Base-by-base conservation (phyloP, 2,329 filamentous ascomycete genomes). In the Fusarium sp. region DNA sequence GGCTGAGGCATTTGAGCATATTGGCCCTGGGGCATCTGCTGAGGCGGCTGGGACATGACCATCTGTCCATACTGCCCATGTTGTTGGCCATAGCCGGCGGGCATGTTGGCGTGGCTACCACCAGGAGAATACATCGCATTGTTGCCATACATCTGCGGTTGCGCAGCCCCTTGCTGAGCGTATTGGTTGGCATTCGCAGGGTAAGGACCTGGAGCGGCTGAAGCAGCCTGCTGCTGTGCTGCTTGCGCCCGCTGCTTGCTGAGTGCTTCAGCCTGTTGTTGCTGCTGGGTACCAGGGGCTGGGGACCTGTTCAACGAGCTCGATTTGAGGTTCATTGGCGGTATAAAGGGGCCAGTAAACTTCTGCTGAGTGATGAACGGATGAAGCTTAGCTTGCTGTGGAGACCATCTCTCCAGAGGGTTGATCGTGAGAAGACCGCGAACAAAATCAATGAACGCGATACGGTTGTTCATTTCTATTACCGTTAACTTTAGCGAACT, bases 331-430 rank as follows among this genome's bases (percentile, higher is more conserved):
- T 97, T 97, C 94, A 97, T 97, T 4, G 95, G 95, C 10, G 96
- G 96, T 47, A 98, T 92, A 76, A 99, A 99, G 5, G 94, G 94
- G 1, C 94, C 94, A 0, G 94, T 97, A 77, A 91, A 99, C 82
- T 98, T 99, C 76, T 96, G 92, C 77, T 99, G 96, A 1, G 96
- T 99, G 76, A 99, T 99, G 79, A 99, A 99, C 1, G 96, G 96
- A 77, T 99, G 96, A 62, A 97, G 83, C 77, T 97, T 97, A 33
- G 96, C 96, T 81, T 99, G 96, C 75, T 97, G 95, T 8, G 96
- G 96, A 6, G 96, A 97, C 96, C 96, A 99, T 78, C 96, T 85
- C 80, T 99, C 96, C 33, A 99, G 86, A 5, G 96, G 96, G 76
- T 97, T 99, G 77, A 97, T 96, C 62, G 92, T 97, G 58, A 99